A percentile compares a stretch with the other conserved stretches of the same genome.
These are phyloP conservation scores for Ramularia endophylla DNA, from an alignment of 2,329 filamentous ascomycete genomes.

Conservation along the genomic window DNA sequence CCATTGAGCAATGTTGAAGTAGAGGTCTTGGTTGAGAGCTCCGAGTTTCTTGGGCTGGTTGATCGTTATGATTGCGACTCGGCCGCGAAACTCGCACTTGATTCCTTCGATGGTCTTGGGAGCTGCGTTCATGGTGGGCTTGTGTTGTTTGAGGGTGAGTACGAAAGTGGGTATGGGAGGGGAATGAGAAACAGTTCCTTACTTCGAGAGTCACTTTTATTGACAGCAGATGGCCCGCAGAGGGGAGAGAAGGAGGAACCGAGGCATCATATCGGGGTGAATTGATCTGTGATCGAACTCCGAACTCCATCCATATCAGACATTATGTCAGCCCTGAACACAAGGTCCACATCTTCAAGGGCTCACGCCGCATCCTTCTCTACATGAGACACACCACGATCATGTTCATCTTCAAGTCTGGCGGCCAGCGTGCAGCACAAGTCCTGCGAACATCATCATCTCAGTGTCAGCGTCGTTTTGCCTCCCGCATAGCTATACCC, in stretches of 20 bases:
- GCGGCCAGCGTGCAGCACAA: constrained; percentile 13
- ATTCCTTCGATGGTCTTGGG: constrained; percentile 15
- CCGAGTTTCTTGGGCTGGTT: constrained; percentile 84
- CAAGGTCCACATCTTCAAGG: too few species aligned
- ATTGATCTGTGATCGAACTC: too few species aligned
- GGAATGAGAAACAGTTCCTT: too few species aligned
- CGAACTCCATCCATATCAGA: too few species aligned
- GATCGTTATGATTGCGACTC: constrained; percentile 78
- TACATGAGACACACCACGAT: neutral
- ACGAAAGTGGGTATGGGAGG: neutral
- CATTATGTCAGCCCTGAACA: too few species aligned
- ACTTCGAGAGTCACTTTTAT: too few species aligned
- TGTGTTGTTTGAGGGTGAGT: neutral
- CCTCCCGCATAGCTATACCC: constrained; percentile 30
- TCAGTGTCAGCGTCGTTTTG: constrained; percentile 7
- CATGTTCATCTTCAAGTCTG: constrained; percentile 26
- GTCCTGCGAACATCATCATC: neutral
- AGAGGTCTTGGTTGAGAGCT: constrained; percentile 64
- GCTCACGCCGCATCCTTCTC: too few species aligned
- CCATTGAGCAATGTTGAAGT: constrained; percentile 58
- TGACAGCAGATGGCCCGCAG: too few species aligned
- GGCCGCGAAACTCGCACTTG: constrained; percentile 56
- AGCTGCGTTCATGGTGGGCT: constrained; percentile 15
- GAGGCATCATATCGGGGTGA: too few species aligned
- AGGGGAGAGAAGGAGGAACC: too few species aligned